Percentiles rank a stretch among this genome's conserved stretches.
These are phyloP conservation scores for Penicillium sp. DNA, from an alignment of 2,329 filamentous ascomycete genomes.

Conservation along the genomic window DNA sequence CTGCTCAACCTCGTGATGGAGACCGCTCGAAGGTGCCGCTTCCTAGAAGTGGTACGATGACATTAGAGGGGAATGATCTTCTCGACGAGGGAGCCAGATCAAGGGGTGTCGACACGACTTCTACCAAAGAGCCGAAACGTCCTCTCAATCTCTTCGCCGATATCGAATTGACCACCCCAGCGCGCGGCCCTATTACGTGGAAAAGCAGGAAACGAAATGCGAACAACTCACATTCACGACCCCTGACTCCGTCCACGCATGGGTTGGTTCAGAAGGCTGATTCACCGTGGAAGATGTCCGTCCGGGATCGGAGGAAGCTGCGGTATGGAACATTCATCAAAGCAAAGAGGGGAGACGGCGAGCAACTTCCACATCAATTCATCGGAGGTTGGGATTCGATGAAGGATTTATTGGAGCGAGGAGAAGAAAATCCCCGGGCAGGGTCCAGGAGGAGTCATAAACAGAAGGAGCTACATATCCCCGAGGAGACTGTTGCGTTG, in stretches of 20 bases:
- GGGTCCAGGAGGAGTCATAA: slow-evolving; percentile 17
- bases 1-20: not conserved
- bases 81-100: not conserved
- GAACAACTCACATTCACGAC: not conserved
- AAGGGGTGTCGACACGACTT: not conserved
- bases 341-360: not conserved
- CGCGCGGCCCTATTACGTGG: not conserved
- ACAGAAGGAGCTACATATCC: slow-evolving; percentile 37
- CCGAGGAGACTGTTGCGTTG: slow-evolving; percentile 40
- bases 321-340: slow-evolving; percentile 26
- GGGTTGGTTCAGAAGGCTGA: not conserved
- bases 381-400: slow-evolving; percentile 19
- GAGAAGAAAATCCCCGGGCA: slow-evolving; percentile 18
- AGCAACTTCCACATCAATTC: not conserved
- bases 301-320: slow-evolving; percentile 32
- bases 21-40: not conserved
- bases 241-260: not conserved
- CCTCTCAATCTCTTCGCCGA: slow-evolving; percentile 14
- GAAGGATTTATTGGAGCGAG: slow-evolving; percentile 29
- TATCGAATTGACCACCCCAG: not conserved
- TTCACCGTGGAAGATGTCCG: slow-evolving; percentile 19
- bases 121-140: not conserved
- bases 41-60: not conserved
- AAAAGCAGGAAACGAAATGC: slow-evolving; percentile 2
- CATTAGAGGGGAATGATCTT: not conserved